Conservation (phyloP, 345 rosid species). For the Bruguiera sexangula region DNA sequence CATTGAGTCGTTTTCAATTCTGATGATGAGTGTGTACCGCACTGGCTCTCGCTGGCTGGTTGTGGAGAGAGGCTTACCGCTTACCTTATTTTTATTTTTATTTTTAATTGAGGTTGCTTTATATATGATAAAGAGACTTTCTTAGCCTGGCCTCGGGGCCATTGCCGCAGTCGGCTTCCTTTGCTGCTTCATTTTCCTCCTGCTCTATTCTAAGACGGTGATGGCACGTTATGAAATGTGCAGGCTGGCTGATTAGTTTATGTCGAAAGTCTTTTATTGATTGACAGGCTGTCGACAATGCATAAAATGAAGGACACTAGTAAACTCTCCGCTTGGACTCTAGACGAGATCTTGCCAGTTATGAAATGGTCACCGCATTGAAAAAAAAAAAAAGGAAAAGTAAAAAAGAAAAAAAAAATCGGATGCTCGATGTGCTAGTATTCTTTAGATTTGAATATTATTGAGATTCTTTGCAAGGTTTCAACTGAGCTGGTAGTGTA, state of each 20-base stretch:
- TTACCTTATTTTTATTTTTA: not conserved
- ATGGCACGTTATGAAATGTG: not conserved
- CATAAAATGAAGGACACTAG: no score
- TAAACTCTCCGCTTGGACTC: no score
- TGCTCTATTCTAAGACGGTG: not conserved
- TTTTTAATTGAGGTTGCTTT: not conserved
- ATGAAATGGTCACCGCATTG: not conserved
- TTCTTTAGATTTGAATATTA: no score
- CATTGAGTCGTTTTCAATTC: no score
- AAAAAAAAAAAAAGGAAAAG: not conserved
- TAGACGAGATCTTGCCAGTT: constrained; percentile 8
- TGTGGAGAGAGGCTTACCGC: not conserved
- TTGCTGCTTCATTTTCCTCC: not conserved
- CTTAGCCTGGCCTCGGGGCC: not conserved
- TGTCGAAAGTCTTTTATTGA: no score
- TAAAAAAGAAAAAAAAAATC: no score
- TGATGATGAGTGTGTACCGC: no score
- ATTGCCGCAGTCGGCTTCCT: not conserved
- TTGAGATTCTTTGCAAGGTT: constrained; percentile 2
- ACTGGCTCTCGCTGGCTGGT: no score
- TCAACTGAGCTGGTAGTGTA: not conserved
- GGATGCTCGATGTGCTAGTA: no score
- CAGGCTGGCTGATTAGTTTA: not conserved
- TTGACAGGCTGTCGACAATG: not conserved
- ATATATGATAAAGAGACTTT: not conserved